phyloP scores from a whole-genome alignment of 495 filamentous ascomycete species.

The Lophiostoma macrostomum region DNA sequence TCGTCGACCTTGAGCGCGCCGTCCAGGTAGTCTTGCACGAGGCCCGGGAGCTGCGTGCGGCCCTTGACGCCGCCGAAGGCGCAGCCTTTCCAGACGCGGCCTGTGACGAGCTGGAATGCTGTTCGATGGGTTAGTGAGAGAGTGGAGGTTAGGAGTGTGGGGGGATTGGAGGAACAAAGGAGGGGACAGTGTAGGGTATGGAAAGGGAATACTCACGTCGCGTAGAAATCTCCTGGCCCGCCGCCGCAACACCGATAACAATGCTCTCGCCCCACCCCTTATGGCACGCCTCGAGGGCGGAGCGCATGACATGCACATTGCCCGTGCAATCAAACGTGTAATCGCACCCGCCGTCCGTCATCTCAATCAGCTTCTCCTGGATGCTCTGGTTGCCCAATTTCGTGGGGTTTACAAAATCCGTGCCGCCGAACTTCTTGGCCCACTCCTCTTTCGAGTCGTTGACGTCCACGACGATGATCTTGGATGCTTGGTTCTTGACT shows the following conservation, averaged over 20 bases:
- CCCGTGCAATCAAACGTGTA: conserved; percentile 99
- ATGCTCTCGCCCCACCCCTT: conserved; percentile 99
- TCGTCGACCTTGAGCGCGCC: conserved; percentile 97
- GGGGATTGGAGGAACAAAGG: neutral
- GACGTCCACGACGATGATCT: conserved; percentile 94
- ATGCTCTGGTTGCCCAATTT: conserved; percentile 73
- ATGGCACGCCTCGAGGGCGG: conserved; percentile 94
- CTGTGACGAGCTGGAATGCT: conserved; percentile 99
- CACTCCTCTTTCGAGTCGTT: conserved; percentile 91
- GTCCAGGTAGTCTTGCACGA: conserved; percentile 86
- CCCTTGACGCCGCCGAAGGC: conserved; percentile 99
- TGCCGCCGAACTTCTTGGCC: conserved; percentile 91
- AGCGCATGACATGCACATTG: conserved; percentile 93
- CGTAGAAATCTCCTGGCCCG: conserved; percentile 94
- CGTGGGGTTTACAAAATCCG: conserved; percentile 92
- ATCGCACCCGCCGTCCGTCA: conserved; percentile 98
- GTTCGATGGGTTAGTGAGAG: neutral
- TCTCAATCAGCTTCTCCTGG: conserved; percentile 87
- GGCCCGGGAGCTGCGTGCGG: conserved; percentile 80
- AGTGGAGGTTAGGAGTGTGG: neutral
- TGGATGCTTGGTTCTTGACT: conserved; percentile 77
- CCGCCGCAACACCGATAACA: conserved; percentile 95
- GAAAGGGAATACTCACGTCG: conserved; percentile 67
- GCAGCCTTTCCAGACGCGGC: conserved; percentile 95
- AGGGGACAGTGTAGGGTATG: neutral